Conservation (phyloP, 169 alveolate genomes). For the Plasmodium vivax region DNA sequence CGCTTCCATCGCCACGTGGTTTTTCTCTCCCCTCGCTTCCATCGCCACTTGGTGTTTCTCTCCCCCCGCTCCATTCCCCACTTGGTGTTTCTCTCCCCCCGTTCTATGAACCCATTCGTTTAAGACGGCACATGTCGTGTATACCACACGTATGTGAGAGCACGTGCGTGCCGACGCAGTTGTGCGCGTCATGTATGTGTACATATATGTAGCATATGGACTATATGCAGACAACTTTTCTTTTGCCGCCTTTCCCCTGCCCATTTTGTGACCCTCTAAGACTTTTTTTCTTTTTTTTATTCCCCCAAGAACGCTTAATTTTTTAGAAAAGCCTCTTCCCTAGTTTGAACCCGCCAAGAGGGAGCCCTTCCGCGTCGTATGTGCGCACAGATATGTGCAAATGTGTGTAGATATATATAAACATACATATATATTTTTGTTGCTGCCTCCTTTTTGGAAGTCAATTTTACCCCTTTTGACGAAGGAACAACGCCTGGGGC, state of each 20-base stretch:
- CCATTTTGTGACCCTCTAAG: neutral
- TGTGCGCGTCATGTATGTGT: neutral
- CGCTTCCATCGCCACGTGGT: neutral
- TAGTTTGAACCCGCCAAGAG: neutral
- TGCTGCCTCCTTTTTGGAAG: neutral
- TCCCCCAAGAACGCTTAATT: neutral
- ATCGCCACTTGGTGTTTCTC: neutral
- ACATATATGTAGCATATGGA: neutral
- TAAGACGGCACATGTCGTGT: neutral
- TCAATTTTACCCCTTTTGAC: neutral
- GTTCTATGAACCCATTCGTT: neutral
- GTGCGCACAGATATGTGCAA: neutral
- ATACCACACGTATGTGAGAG: neutral
- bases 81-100: neutral
- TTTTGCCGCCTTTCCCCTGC: neutral
- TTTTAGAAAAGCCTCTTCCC: neutral
- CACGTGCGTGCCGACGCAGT: neutral
- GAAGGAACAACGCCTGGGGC: neutral
- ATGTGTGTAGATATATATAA: neutral
- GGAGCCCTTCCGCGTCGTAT: neutral
- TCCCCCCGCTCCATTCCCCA: neutral
- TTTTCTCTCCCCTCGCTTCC: neutral
- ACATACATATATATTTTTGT: neutral
- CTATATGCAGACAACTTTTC: neutral
- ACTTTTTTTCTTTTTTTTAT: neutral